Evolutionary conservation across 768 basidiomycete species (phyloP), one percentile per base, ranked within the genome.

Genomic region (Agrocybe chaxingu): DNA sequence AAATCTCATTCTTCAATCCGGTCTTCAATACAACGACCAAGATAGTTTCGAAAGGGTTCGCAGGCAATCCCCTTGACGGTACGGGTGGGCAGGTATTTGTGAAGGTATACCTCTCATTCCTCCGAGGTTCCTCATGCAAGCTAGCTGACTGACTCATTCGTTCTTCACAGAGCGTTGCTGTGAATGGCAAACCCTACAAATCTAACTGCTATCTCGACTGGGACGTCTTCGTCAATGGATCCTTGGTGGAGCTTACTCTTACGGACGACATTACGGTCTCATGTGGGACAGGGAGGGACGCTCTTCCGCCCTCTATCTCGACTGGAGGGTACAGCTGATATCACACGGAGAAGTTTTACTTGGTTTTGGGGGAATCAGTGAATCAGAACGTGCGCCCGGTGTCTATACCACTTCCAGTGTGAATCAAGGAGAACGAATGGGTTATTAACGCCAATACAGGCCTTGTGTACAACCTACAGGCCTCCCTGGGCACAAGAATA

Each of bases 161-260:
- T 11, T 29, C 13, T 32, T 9, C 12, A 7, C 52, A 84, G 82
- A 78, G 71, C 57, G 81, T 84, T 7, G 75, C 70, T 8, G 76
- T 84, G 24, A 74, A 85, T 53, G 82, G 82, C 4, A 61, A 72
- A 49, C 69, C 73, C 8, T 84, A 80, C 71, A 76, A 80, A 53
- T 83, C 82, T 2, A 84, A 76, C 57, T 85, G 84, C 51, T 85
- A 75, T 57, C 64, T 85, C 42, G 82, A 84, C 30, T 85, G 81
- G 82, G 80, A 82, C 44, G 76, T 78, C n/a, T 85, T 84, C 56
- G 69, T 67, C 18, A 66, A 60, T 3, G 81, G 81, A 7, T 72
- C 79, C 1, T 64, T 74, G 19, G 70, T 85, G 32, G 81, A 81
- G 59, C 64, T 85, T 31, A 75, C 79, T 40, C 59, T 85, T 49